Conservation (phyloP, 1,284 basidiomycete species). For the Austroboletus novae-zelandiae region DNA sequence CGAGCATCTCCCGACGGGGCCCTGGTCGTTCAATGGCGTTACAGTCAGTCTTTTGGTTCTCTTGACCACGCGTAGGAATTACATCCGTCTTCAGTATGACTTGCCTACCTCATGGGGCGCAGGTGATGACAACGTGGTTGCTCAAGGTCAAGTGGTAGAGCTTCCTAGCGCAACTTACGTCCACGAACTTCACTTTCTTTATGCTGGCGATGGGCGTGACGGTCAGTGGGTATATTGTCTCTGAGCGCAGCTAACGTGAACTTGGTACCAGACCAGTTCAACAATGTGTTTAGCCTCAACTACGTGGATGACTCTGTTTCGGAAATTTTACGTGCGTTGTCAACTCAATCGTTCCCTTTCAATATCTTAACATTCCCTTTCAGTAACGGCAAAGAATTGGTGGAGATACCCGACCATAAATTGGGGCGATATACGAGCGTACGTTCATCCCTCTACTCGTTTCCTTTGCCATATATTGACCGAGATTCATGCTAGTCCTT, state of each 20-base stretch:
- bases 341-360: no score
- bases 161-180: conserved; percentile 31
- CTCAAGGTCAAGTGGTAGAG: conserved; percentile 36
- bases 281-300: conserved; percentile 32
- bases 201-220: conserved; percentile 37
- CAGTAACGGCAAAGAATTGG: conserved; percentile 44
- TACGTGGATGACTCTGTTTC: conserved; percentile 35
- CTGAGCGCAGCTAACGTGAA: no score
- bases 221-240: conserved; percentile 13
- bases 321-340: conserved; percentile 33
- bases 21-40: conserved; percentile 34
- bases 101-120: conserved; percentile 41
- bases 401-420: conserved; percentile 36
- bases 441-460: neutral
- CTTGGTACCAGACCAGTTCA: no score
- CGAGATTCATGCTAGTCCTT: conserved; percentile 29
- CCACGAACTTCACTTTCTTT: conserved; percentile 45
- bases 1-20: conserved; percentile 24
- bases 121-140: conserved; percentile 39
- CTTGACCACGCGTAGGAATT: neutral
- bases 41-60: conserved; percentile 23
- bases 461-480: neutral
- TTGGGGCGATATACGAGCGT: conserved; percentile 39
- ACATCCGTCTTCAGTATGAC: conserved; percentile 32
- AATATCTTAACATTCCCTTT: neutral